Base-by-base conservation (phyloP, 1,284 basidiomycete species). In the Quambalaria eucalypti region DNA sequence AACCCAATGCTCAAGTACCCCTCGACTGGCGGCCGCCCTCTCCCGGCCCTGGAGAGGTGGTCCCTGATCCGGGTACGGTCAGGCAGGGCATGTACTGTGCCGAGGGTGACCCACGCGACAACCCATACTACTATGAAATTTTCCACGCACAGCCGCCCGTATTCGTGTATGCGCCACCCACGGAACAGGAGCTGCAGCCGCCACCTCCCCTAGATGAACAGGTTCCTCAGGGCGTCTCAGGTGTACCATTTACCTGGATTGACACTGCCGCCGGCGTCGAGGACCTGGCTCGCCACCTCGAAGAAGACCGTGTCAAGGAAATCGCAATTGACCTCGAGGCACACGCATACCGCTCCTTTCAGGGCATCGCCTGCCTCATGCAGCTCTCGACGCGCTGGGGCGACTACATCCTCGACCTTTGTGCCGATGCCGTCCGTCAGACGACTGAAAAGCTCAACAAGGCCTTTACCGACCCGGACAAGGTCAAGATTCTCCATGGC, bases 291-390 rank as follows among this genome's bases (percentile, higher is more conserved):
- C 80, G 81, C n/a, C 75, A 77, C 50, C 64, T 77, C 25, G 51
- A 82, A 36, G 73, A 77, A 10, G 60, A 58, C 4, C 65, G 65
- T 10, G 82, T 81, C n/a, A 79, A 78, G 42, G 91, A 95, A 76
- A 85, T 98, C 51, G 93, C 93, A 1, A 81, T 98, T 36, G 93
- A 98, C 76, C 79, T 98, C 46, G 93, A 98, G 76, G 87, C 96
- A 72, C 91, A 97, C 79, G 85, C 83, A 62, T 87, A 86, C 68
- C 82, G 90, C 48, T 85, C 85, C 3, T 97, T 87, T 76, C 78
- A 79, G 21, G 93, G 95, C 0, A 88, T 97, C 66, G 82, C 93
- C 10, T 96, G 91, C 69, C 78, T 98, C 56, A 92, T 97, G 84
- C 93, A 75, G 62, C 64, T 75, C 64, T 90, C 87, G 64, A 90